Conservation (phyloP, 2,329 filamentous ascomycete genomes). For the Epicoccum sorghinum region DNA sequence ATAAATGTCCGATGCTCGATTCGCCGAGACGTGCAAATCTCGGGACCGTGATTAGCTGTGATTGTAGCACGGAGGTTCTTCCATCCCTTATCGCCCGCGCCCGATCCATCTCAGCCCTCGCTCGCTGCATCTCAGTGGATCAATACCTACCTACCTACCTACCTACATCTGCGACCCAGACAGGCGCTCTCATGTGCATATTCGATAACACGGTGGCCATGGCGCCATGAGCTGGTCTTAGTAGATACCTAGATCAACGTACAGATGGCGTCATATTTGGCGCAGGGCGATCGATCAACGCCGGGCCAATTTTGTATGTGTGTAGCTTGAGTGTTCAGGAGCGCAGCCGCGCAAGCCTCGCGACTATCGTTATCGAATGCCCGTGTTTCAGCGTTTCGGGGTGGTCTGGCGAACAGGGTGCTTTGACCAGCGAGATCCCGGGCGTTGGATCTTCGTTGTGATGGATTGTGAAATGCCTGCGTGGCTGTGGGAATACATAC, state of each 20-base stretch:
- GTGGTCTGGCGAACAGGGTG: background rate
- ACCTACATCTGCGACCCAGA: no score
- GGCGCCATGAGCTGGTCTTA: background rate
- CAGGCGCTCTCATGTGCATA: no score
- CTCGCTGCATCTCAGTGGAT: no score
- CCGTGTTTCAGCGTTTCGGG: constrained; percentile 5
- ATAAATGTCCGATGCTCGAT: background rate
- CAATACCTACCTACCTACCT: no score
- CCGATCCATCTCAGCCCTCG: no score
- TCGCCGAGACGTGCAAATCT: background rate
- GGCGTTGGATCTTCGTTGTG: background rate
- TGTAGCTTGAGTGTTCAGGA: background rate
- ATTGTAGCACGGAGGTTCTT: no score
- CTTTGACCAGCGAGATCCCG: background rate
- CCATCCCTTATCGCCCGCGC: no score
- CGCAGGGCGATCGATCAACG: no score
- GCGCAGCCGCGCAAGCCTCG: constrained; percentile 2
- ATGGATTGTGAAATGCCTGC: background rate
- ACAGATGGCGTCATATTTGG: no score
- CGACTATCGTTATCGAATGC: constrained; percentile 11
- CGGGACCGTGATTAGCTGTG: no score
- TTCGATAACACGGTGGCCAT: background rate
- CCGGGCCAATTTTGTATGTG: background rate
- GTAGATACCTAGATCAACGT: no score
- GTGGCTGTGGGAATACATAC: no score